A percentile compares a stretch with the other conserved stretches of the same genome.
phyloP scores from a whole-genome alignment of 768 basidiomycete genomes.

The Phlebiopsis gigantea region DNA sequence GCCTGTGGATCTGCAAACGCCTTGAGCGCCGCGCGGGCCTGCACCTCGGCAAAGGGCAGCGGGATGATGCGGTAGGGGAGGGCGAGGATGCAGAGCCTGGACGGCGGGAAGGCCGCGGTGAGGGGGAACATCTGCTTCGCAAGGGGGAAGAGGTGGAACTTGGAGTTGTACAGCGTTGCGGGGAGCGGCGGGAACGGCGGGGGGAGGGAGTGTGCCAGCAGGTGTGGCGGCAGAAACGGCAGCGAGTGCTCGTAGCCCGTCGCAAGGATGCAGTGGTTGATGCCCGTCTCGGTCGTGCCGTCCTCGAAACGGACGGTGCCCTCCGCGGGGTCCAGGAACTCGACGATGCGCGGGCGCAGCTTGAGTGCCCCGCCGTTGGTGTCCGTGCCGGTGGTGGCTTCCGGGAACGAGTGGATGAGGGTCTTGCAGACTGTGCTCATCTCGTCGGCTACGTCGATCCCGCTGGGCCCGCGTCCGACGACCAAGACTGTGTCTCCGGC shows the following conservation, averaged over 20 bases:
- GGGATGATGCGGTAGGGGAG: conserved; percentile 56
- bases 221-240: conserved; percentile 45
- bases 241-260: conserved; percentile 69
- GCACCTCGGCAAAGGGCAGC: conserved; percentile 73
- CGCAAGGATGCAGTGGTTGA: conserved; percentile 61
- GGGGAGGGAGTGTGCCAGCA: conserved; percentile 32
- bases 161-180: conserved; percentile 29
- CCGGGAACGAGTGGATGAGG: conserved; percentile 54
- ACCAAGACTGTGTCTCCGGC: conserved; percentile 38
- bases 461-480: conserved; percentile 49
- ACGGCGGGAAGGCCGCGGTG: conserved; percentile 36
- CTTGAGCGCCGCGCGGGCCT: conserved; percentile 57
- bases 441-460: conserved; percentile 60
- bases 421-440: conserved; percentile 38
- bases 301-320: conserved; percentile 55
- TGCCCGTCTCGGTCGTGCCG: conserved; percentile 43
- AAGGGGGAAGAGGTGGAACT: conserved; percentile 65
- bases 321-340: conserved; percentile 31
- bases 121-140: conserved; percentile 68
- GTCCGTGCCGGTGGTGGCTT: conserved; percentile 17
- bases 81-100: conserved; percentile 48
- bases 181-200: conserved; percentile 47
- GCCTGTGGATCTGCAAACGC: conserved; percentile 48
- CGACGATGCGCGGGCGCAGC: conserved; percentile 35
- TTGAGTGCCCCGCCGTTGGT: conserved; percentile 9